phyloP scores from a whole-genome alignment of 805 yeast species.

The Schizosaccharomyces osmophilus region DNA sequence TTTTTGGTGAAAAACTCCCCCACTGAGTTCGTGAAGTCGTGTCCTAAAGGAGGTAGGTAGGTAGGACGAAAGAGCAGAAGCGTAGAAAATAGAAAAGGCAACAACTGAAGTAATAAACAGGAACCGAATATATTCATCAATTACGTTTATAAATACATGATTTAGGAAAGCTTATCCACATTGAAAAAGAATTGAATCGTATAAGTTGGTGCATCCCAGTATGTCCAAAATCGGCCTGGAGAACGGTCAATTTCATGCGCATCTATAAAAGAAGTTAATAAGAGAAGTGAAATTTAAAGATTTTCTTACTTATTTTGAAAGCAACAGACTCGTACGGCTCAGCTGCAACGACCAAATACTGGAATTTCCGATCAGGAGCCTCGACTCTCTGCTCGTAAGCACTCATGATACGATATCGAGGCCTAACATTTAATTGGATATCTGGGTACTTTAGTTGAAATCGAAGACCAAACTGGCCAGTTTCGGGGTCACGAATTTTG shows the following conservation, averaged over 20 bases:
- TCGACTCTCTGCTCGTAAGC: slow-evolving; percentile 40
- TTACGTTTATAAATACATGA: background rate
- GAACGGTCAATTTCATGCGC: slow-evolving; percentile 23
- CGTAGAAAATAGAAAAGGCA: too few species aligned
- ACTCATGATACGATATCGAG: slow-evolving; percentile 54
- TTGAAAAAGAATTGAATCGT: slow-evolving; percentile 36
- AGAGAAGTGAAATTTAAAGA: background rate
- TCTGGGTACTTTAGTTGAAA: slow-evolving; percentile 34
- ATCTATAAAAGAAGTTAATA: slow-evolving; percentile 17
- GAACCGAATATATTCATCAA: background rate
- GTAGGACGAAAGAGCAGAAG: too few species aligned
- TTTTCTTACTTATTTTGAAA: slow-evolving; percentile 25
- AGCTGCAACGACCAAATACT: slow-evolving; percentile 56
- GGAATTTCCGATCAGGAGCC: slow-evolving; percentile 26
- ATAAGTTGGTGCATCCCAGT: slow-evolving; percentile 50
- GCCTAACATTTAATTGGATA: slow-evolving; percentile 20
- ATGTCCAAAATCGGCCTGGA: slow-evolving; percentile 29
- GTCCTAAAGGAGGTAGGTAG: too few species aligned
- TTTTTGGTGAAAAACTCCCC: too few species aligned
- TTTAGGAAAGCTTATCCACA: background rate
- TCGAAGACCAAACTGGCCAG: slow-evolving; percentile 35
- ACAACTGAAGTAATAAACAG: too few species aligned
- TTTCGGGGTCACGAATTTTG: slow-evolving; percentile 39
- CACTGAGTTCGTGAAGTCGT: too few species aligned
- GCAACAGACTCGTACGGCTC: slow-evolving; percentile 76